phyloP scores from a whole-genome alignment of 495 filamentous ascomycete species.

The Neurospora sp. region DNA sequence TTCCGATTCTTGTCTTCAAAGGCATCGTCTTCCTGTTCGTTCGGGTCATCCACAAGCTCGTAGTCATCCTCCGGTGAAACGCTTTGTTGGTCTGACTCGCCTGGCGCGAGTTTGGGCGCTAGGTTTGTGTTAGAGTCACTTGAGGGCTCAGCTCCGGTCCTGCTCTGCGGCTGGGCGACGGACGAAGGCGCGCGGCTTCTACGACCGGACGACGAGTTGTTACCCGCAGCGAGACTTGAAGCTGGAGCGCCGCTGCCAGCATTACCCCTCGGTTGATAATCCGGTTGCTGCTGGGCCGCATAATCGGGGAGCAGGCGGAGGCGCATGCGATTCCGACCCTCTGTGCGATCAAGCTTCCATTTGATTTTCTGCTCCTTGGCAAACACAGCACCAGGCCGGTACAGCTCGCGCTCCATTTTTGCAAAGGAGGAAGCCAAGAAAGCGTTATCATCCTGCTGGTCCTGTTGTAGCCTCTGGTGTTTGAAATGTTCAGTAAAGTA shows the following conservation, averaged over 20 bases:
- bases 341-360: slow-evolving; percentile 90
- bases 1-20: slow-evolving; percentile 97
- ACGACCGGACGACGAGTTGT: neutral
- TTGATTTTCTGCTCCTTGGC: slow-evolving; percentile 53
- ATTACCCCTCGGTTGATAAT: slow-evolving; percentile 81
- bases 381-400: slow-evolving; percentile 68
- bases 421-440: slow-evolving; percentile 66
- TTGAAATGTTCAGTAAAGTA: slow-evolving; percentile 86
- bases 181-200: slow-evolving; percentile 31
- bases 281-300: slow-evolving; percentile 50
- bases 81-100: slow-evolving; percentile 12
- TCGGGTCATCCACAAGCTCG: slow-evolving; percentile 75
- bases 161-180: slow-evolving; percentile 8
- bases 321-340: slow-evolving; percentile 92
- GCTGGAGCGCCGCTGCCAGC: slow-evolving; percentile 17
- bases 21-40: slow-evolving; percentile 71
- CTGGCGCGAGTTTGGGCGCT: neutral
- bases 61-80: slow-evolving; percentile 73
- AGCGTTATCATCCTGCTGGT: slow-evolving; percentile 76
- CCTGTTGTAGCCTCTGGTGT: slow-evolving; percentile 76
- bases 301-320: slow-evolving; percentile 72
- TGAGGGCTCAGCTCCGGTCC: slow-evolving; percentile 9
- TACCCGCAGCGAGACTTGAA: slow-evolving; percentile 12
- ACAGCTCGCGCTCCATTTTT: slow-evolving; percentile 62
- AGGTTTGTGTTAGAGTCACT: slow-evolving; percentile 2